These are phyloP conservation scores for Brasenia schreberi DNA, from an alignment of 164 flowering plant genomes.

Conservation along the genomic window DNA sequence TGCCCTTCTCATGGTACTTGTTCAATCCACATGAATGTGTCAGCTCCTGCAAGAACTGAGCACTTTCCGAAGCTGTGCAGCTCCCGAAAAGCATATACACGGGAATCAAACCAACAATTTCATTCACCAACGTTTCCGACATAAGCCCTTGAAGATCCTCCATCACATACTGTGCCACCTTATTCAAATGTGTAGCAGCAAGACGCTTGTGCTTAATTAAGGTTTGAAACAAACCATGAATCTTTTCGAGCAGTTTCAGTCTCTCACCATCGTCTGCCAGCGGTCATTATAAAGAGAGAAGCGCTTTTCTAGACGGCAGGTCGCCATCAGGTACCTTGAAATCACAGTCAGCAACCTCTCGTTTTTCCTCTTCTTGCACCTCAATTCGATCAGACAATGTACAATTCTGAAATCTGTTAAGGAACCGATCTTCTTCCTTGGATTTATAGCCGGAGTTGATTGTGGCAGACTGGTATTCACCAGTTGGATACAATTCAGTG, in stretches of 20 bases:
- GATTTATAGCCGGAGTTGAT: constrained; percentile 1
- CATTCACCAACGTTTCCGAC: constrained; percentile 29
- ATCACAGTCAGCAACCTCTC: background rate
- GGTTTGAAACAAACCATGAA: constrained; percentile 46
- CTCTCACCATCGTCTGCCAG: constrained; percentile 73
- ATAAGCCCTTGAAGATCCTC: constrained; percentile 28
- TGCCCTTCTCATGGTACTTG: constrained; percentile 49
- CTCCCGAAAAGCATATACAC: constrained; percentile 83
- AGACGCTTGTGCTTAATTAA: constrained; percentile 65
- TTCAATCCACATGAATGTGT: constrained; percentile 59
- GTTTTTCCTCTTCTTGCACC: background rate
- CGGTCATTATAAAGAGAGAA: constrained; percentile 36
- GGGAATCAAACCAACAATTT: constrained; percentile 33
- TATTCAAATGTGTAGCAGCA: constrained; percentile 66
- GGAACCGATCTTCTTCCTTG: background rate
- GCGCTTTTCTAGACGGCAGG: background rate
- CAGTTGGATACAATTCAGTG: background rate
- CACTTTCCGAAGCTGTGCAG: constrained; percentile 56
- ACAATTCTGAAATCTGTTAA: background rate
- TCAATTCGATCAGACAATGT: background rate
- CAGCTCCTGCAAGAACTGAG: constrained; percentile 81
- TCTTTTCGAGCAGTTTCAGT: constrained; percentile 60
- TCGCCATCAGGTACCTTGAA: background rate
- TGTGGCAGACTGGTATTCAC: background rate
- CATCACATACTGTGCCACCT: constrained; percentile 64